Evolutionary conservation across 2,329 filamentous ascomycete species (phyloP), one percentile per base, ranked within the genome.

Genomic region (Podosphaera xanthii): DNA sequence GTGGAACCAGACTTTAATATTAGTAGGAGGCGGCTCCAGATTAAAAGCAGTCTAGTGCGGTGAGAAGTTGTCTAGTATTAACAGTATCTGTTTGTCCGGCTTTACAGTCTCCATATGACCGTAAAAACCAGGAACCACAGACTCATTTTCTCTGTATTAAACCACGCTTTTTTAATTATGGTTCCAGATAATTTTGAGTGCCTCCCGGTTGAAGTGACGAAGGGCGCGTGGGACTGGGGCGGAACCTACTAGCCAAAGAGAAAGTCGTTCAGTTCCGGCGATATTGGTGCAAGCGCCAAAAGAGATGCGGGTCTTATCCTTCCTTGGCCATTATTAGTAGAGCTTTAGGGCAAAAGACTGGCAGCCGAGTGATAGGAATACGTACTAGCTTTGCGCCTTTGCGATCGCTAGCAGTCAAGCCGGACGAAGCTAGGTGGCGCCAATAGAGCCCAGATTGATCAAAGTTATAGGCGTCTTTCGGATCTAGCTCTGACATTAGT

Each of bases 401-500:
- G n/a, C 36, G 7, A 10, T 31, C 12, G 71, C 68, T 7, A 67
- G 68, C 59, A 70, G 69, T 65, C 76, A 73, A 57, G 82, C 71
- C 69, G 10, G 40, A 14, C n/a, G 44, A 50, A 9, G 44, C 8
- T 12, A 52, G 22, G 44, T 33, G 48, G 8, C n/a, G 48, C 57
- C 46, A 59, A 30, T 10, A 59, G 4, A 52, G 48, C 30, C 44
- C 57, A 49, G 46, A 12, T n/a, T 50, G n/a, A 31, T 50, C 46
- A 4, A 50, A 22, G 22, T 50, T 50, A 22, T 5, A 52, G 6
- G 52, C 35, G 49, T 59, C 36, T 42, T 58, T 31, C 44, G 46
- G n/a, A 14, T 52, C 22, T 36, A 35, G 35, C 38, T 59, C 57
- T 59, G 36, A 40, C 10, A 40, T 6, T 10, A 40, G 10, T 6